Evolutionary conservation across 2,329 filamentous ascomycete species (phyloP).

Genomic region (Emmonsiellopsis sp.): DNA sequence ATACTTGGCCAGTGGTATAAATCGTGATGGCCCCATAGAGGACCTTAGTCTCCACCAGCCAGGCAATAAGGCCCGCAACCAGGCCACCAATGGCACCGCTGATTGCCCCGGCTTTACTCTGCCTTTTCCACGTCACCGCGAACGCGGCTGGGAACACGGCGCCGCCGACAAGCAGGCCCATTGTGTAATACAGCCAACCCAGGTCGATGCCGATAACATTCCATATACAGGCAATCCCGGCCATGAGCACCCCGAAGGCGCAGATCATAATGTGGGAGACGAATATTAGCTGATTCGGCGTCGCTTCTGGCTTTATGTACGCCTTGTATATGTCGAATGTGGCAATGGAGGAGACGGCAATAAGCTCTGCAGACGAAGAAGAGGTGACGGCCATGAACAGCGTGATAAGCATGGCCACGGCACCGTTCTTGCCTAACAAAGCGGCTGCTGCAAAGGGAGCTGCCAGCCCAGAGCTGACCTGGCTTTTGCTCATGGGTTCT

Average conservation of each 20-base stretch:
- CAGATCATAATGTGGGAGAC: conserved; percentile 67
- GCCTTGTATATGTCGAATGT: conserved; percentile 85
- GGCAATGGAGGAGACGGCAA: conserved; percentile 78
- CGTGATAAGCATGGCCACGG: conserved; percentile 66
- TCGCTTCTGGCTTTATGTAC: conserved; percentile 70
- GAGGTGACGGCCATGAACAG: conserved; percentile 88
- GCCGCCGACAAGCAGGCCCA: conserved; percentile 82
- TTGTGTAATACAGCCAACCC: conserved; percentile 81
- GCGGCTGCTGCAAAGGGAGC: conserved; percentile 78
- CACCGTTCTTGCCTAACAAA: conserved; percentile 71
- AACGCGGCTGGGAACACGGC: conserved; percentile 76
- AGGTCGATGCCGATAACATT: conserved; percentile 68
- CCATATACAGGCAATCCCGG: conserved; percentile 66
- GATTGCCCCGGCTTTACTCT: conserved; percentile 65
- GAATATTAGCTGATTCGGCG: conserved; percentile 66
- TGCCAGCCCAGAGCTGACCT: conserved; percentile 74
- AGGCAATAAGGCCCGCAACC: conserved; percentile 59
- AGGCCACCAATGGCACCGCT: conserved; percentile 62
- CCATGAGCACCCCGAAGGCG: conserved; percentile 67
- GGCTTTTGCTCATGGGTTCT: conserved; percentile 60
- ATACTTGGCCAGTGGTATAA: conserved; percentile 52
- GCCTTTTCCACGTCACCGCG: conserved; percentile 69
- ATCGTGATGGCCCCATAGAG: conserved; percentile 61
- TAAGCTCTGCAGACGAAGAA: conserved; percentile 71
- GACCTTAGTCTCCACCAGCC: conserved; percentile 66